phyloP scores from a whole-genome alignment of 768 basidiomycete genomes.

The Boletus fagicola region DNA sequence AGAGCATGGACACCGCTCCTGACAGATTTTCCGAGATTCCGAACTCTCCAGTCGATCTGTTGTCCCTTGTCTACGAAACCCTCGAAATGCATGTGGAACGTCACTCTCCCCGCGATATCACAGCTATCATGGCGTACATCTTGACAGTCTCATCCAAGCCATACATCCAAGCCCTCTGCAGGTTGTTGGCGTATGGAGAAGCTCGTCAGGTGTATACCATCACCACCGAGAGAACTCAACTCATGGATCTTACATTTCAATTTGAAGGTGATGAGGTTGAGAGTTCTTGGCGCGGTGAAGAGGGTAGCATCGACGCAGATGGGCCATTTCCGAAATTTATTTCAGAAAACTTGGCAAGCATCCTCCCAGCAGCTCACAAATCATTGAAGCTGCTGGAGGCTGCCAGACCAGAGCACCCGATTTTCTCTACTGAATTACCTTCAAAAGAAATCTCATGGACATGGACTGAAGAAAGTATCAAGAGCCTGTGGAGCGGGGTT shows the following conservation, averaged over 20 bases:
- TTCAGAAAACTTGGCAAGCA: slow-evolving; percentile 44
- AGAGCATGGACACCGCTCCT: slow-evolving; percentile 34
- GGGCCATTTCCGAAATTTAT: slow-evolving; percentile 65
- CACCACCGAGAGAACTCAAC: slow-evolving; percentile 13
- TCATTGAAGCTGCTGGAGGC: slow-evolving; percentile 64
- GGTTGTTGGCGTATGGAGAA: slow-evolving; percentile 53
- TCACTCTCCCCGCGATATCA: slow-evolving; percentile 47
- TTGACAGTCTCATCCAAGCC: slow-evolving; percentile 60
- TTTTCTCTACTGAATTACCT: slow-evolving; percentile 41
- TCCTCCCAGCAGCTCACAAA: slow-evolving; percentile 63
- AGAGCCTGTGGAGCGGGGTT: slow-evolving; percentile 8
- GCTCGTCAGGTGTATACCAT: slow-evolving; percentile 29
- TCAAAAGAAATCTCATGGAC: slow-evolving; percentile 46
- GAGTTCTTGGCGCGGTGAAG: slow-evolving; percentile 40
- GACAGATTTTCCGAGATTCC: slow-evolving; percentile 44
- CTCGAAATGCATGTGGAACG: slow-evolving; percentile 53
- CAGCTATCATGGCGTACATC: slow-evolving; percentile 64
- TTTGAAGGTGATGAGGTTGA: slow-evolving; percentile 35
- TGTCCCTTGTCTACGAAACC: slow-evolving; percentile 60
- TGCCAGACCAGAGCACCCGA: slow-evolving; percentile 62
- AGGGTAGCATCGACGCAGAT: slow-evolving; percentile 39
- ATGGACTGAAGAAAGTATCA: slow-evolving; percentile 35
- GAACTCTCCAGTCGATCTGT: slow-evolving; percentile 45
- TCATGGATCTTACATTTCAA: slow-evolving; percentile 16
- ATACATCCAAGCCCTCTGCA: slow-evolving; percentile 58